Conservation (phyloP, 768 basidiomycete species). For the Rhizopogon salebrosus region DNA sequence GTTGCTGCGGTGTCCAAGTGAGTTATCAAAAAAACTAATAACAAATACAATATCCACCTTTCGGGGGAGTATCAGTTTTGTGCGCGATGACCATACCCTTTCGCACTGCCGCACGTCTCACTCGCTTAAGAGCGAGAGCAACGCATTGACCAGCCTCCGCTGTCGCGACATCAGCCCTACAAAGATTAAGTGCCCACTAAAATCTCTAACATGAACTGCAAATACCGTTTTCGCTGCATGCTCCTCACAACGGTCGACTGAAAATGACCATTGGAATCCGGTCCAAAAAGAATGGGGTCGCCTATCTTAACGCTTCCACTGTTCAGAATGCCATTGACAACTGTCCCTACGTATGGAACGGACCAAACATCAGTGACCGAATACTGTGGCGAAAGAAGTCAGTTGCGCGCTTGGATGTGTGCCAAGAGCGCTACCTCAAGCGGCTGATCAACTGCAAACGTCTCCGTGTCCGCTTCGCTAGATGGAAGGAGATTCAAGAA, state of each 20-base stretch:
- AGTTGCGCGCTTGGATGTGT: not conserved
- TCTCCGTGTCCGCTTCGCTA: slow-evolving; percentile 77
- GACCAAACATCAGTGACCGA: slow-evolving; percentile 87
- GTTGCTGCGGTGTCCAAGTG: slow-evolving; percentile 44
- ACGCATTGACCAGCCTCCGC: slow-evolving; percentile 98
- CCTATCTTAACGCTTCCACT: slow-evolving; percentile 71
- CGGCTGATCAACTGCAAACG: slow-evolving; percentile 75
- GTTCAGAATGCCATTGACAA: slow-evolving; percentile 81
- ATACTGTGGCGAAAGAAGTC: slow-evolving; percentile 42
- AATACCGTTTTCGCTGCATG: slow-evolving; percentile 89
- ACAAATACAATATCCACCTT: slow-evolving; percentile 39
- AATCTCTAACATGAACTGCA: slow-evolving; percentile 2
- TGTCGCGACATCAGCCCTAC: slow-evolving; percentile 69
- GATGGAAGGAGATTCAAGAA: slow-evolving; percentile 90
- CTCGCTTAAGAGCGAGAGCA: slow-evolving; percentile 86
- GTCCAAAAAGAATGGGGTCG: slow-evolving; percentile 80
- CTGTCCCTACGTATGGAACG: slow-evolving; percentile 81
- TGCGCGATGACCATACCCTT: slow-evolving; percentile 94
- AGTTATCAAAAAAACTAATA: not conserved
- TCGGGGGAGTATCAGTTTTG: slow-evolving; percentile 72
- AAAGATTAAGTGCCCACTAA: slow-evolving; percentile 2
- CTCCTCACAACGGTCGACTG: slow-evolving; percentile 75
- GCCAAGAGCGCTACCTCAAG: slow-evolving; percentile 54
- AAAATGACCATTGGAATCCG: slow-evolving; percentile 90
- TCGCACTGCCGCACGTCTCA: slow-evolving; percentile 72